These are phyloP conservation scores for Plectosphaerella cucumerina DNA, from an alignment of 2,329 filamentous ascomycete genomes.

Conservation along the genomic window DNA sequence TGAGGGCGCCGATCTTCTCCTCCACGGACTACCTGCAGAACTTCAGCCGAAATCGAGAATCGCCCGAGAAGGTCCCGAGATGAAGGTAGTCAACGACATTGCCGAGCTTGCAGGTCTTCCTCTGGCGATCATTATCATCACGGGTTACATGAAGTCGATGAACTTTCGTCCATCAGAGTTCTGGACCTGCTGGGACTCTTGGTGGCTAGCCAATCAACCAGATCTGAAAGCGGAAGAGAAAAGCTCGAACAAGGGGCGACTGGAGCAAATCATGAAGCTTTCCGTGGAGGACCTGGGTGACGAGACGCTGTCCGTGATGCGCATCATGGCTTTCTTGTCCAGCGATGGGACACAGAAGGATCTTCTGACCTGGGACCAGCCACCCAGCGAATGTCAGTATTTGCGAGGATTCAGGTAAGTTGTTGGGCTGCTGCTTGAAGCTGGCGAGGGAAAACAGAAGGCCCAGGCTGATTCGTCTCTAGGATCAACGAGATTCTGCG, in stretches of 20 bases:
- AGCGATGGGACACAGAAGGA: slow-evolving; percentile 13
- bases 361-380: slow-evolving; percentile 9
- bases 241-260: slow-evolving; percentile 1
- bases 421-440: not conserved
- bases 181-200: slow-evolving; percentile 13
- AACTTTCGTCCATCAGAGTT: slow-evolving; percentile 12
- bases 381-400: slow-evolving; percentile 3
- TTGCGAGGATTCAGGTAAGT: slow-evolving; percentile 7
- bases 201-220: slow-evolving; percentile 6
- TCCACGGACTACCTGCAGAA: slow-evolving; percentile 9
- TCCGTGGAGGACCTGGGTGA: slow-evolving; percentile 9
- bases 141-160: slow-evolving; percentile 13
- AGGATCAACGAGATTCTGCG: slow-evolving; percentile 5
- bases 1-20: slow-evolving; percentile 9
- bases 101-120: slow-evolving; percentile 11
- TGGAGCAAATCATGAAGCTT: slow-evolving; percentile 12
- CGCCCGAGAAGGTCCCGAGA: slow-evolving; percentile 11
- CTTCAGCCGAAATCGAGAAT: slow-evolving; percentile 2
- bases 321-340: slow-evolving; percentile 14
- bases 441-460: too few species aligned
- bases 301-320: slow-evolving; percentile 10
- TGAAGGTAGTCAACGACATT: slow-evolving; percentile 12
- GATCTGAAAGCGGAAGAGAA: slow-evolving; percentile 4
- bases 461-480: not conserved
- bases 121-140: slow-evolving; percentile 11